A percentile compares a stretch with the other conserved stretches of the same genome.
Evolutionary conservation across 768 basidiomycete species (phyloP).

Genomic region (Trametes punicea): DNA sequence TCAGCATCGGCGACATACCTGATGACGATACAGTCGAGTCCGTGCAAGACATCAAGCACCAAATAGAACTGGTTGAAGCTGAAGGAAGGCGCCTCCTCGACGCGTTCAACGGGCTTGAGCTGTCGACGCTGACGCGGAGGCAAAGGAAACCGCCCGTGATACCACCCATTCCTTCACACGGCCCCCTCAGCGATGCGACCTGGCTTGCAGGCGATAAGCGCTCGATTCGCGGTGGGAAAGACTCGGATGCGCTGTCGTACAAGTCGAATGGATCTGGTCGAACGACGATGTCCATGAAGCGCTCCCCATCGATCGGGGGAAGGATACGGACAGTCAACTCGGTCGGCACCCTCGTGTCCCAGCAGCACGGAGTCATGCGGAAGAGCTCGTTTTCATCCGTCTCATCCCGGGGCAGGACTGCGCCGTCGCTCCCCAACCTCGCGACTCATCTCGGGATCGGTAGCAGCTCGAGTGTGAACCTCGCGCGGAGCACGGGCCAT

Average conservation of each 20-base stretch:
- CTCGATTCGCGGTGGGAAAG: slow-evolving; percentile 20
- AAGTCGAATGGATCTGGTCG: slow-evolving; percentile 25
- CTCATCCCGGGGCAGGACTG: slow-evolving; percentile 41
- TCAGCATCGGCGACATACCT: slow-evolving; percentile 35
- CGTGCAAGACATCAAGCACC: slow-evolving; percentile 59
- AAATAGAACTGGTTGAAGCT: slow-evolving; percentile 66
- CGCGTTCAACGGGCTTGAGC: slow-evolving; percentile 76
- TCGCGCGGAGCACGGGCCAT: slow-evolving; percentile 48
- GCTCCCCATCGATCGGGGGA: slow-evolving; percentile 21
- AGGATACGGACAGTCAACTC: slow-evolving; percentile 11
- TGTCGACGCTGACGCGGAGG: slow-evolving; percentile 57
- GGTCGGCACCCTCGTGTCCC: slow-evolving; percentile 3
- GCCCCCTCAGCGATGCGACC: slow-evolving; percentile 15
- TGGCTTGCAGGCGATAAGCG: slow-evolving; percentile 10
- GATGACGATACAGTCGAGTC: slow-evolving; percentile 59
- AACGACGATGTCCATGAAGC: slow-evolving; percentile 23
- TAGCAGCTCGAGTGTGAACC: slow-evolving; percentile 48
- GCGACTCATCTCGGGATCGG: slow-evolving; percentile 29
- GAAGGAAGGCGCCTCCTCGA: slow-evolving; percentile 71
- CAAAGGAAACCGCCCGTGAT: slow-evolving; percentile 36
- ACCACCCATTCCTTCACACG: slow-evolving; percentile 21
- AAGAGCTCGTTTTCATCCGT: slow-evolving; percentile 64
- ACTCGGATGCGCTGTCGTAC: slow-evolving; percentile 27
- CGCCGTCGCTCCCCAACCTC: slow-evolving; percentile 24
- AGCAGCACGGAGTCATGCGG: slow-evolving; percentile 30